Evolutionary conservation across 2,329 filamentous ascomycete species (phyloP).

Genomic region (Plenodomus lindquistii): DNA sequence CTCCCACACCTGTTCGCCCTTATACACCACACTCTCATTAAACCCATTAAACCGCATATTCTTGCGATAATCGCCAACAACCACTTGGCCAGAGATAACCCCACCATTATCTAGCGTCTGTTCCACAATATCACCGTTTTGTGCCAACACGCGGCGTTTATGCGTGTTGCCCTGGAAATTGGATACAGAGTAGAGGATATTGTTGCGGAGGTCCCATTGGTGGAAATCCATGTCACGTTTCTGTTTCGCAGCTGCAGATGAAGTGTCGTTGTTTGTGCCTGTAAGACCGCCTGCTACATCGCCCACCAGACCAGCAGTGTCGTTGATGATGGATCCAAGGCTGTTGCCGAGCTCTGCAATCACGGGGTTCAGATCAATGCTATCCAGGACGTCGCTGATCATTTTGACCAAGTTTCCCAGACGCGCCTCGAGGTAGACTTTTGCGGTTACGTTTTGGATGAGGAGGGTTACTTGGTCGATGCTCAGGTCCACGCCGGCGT

Average conservation of each 20-base stretch:
- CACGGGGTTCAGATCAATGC: conserved; percentile 64
- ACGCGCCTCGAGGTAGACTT: conserved; percentile 62
- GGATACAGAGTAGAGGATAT: conserved; percentile 64
- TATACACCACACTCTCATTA: conserved; percentile 41
- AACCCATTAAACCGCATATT: conserved; percentile 62
- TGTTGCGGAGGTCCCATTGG: conserved; percentile 57
- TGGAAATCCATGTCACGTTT: conserved; percentile 38
- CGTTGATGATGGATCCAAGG: conserved; percentile 54
- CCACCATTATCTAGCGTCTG: conserved; percentile 60
- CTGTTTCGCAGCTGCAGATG: conserved; percentile 16
- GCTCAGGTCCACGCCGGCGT: conserved; percentile 62
- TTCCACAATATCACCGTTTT: conserved; percentile 60
- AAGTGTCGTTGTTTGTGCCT: conserved; percentile 5
- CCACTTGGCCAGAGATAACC: conserved; percentile 46
- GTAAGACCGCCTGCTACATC: conserved; percentile 25
- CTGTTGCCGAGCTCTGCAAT: conserved; percentile 59
- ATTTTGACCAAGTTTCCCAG: conserved; percentile 64
- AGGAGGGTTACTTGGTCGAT: conserved; percentile 61
- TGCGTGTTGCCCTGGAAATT: conserved; percentile 59
- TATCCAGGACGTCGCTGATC: conserved; percentile 61
- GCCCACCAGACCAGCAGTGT: conserved; percentile 31
- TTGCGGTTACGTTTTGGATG: conserved; percentile 63
- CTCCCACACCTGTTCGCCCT: conserved; percentile 55
- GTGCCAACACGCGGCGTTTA: conserved; percentile 61
- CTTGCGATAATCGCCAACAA: conserved; percentile 55